phyloP scores from a whole-genome alignment of 495 filamentous ascomycete species.

The Baudoinia panamericana region DNA sequence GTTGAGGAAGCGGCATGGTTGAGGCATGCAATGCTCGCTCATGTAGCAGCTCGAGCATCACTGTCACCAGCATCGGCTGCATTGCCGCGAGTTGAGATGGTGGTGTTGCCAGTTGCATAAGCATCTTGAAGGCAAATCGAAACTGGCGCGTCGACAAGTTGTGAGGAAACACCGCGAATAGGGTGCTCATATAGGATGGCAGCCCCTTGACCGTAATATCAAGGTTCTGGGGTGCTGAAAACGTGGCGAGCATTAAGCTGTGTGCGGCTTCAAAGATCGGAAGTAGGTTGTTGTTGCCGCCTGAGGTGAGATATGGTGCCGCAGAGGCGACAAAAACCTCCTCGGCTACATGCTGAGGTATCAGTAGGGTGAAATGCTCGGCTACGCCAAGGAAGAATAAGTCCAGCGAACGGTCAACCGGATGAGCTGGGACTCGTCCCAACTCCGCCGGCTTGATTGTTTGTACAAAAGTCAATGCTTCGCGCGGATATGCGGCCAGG shows the following conservation, averaged over 20 bases:
- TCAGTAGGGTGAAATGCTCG: conserved; percentile 67
- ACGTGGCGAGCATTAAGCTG: conserved; percentile 66
- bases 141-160: conserved; percentile 83
- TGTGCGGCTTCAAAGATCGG: conserved; percentile 84
- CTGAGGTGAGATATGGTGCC: conserved; percentile 60
- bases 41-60: conserved; percentile 67
- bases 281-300: conserved; percentile 45
- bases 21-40: conserved; percentile 49
- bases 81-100: conserved; percentile 57
- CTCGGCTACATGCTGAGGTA: conserved; percentile 54
- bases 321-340: conserved; percentile 61
- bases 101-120: conserved; percentile 74
- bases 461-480: conserved; percentile 57
- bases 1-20: conserved; percentile 33
- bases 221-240: conserved; percentile 66
- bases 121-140: conserved; percentile 78
- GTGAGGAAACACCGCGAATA: conserved; percentile 73
- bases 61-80: conserved; percentile 64
- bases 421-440: conserved; percentile 52
- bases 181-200: conserved; percentile 73
- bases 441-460: conserved; percentile 45
- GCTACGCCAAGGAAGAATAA: conserved; percentile 84
- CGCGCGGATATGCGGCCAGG: conserved; percentile 56
- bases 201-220: conserved; percentile 57
- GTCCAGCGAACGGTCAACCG: conserved; percentile 66